Conservation (phyloP, 148 eudicot genomes). For the Rhododendron kiyosumense region DNA sequence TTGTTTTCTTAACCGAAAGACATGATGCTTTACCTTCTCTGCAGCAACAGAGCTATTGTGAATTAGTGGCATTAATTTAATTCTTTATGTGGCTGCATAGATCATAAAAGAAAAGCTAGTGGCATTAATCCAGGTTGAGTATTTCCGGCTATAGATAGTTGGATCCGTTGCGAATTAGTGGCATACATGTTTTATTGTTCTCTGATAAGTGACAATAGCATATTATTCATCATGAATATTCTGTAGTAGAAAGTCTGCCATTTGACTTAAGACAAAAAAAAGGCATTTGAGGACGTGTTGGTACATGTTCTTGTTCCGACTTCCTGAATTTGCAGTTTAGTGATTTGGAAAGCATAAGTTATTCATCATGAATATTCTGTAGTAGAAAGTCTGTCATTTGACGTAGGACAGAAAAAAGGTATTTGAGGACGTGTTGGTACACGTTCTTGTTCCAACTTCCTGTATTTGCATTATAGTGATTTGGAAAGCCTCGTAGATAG, state of each 20-base stretch:
- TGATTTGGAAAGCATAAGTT: neutral
- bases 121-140: neutral
- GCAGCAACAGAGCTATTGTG: neutral
- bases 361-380: neutral
- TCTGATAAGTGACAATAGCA: neutral
- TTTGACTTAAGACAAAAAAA: neutral
- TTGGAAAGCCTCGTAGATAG: neutral
- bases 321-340: neutral
- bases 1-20: neutral
- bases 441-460: neutral
- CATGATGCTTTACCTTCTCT: constrained; percentile 3
- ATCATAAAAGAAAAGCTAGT: neutral
- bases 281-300: neutral
- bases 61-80: too few species aligned
- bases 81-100: neutral
- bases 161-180: neutral
- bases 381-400: neutral
- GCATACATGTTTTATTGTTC: neutral
- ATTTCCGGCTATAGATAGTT: neutral
- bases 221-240: neutral
- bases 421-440: neutral
- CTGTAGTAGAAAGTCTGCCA: neutral
- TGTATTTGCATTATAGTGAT: neutral
- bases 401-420: neutral
- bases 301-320: neutral